Evolutionary conservation across 352 stramenopile genomes (phyloP), one percentile per base, ranked within the genome.

Genomic region (Poterioochromonas sp.): DNA sequence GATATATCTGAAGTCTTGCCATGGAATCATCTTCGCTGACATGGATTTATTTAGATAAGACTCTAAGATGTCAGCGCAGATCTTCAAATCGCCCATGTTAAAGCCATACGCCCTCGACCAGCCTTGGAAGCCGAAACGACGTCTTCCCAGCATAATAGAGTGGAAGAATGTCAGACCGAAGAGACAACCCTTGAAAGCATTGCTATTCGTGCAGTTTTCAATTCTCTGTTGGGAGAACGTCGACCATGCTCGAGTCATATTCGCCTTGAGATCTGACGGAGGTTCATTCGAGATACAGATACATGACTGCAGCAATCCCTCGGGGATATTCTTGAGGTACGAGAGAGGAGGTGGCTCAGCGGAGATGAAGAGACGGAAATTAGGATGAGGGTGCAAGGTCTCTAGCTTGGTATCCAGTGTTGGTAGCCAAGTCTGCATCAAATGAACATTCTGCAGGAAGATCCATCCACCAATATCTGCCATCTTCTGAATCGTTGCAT

Each of bases 281-380:
- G 91, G 88, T 76, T 97, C 91, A 80, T 97, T 96, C 18, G 90
- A 89, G 2, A 97, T 89, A 78, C 96, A 96, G 82, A 97, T 94
- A 79, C 90, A 96, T 60, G 88, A 90, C 81, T 96, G 90, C 83
- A 97, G 86, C 40, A 97, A 88, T 47, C 88, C 91, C 82, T 97
- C 91, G 41, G 93, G 93, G 68, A 97, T 94, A 64, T 96, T 97
- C 76, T 94, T 87, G 88, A 96, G 94, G 62, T 93, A 88, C 0
- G 90, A 87, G 35, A 97, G 63, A 41, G 90, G 89, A 32, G 92
- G 91, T 11, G 91, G 90, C 78, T 96, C 92, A 43, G 89, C 92
- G 0, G 89, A 94, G 80, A 97, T 92, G 80, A 97, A 97, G 80
- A 91, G 96, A 29, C 92, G 90, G 81, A 97, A 97, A 73, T 93